Evolutionary conservation across 176 grass and related monocot genomes (phyloP), one percentile per base, ranked within the genome.

Genomic region (Carex pumila): DNA sequence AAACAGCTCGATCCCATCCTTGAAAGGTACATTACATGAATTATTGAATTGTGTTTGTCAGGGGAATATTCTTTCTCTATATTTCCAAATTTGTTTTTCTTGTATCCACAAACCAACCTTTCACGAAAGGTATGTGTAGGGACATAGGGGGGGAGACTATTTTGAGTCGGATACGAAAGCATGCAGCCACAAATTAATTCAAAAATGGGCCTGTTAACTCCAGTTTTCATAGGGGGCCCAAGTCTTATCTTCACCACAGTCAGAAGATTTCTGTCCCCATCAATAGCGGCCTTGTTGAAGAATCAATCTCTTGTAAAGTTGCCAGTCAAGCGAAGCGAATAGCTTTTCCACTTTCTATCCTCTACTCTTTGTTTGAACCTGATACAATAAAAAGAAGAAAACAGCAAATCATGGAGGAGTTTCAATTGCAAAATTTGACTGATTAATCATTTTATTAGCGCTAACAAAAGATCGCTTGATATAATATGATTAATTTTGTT

Each of bases 71-170:
- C 78, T 39, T 61, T 11, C 17, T 81, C 18, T 6, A 83, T 52
- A 18, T 69, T 31, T 67, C 22, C 12, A 83, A 83, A 52, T 83
- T 83, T 62, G n/a, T 3, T 65, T 67, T 78, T 62, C 62, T 61
- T 56, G 30, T 71, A 84, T 69, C 75, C 64, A 83, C 85, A 80
- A 80, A 80, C 78, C 76, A 80, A 52, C 21, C 66, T 81, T 81
- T 81, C 76, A 66, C 7, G 58, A 66, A 63, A 83, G 45, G 62
- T 10, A 25, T 52, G 61, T 64, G 14, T 69, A 52, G 37, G 32
- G 14, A 81, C 68, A 7, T 4, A 50, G 25, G 68, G 25, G 25
- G 68, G 2, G 50, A 54, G 13, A 13, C 49, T 56, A 77, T 76
- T 75, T 53, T 30, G 72, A 76, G 49, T 77, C 73, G 9, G 25